Base-by-base conservation (phyloP, 495 filamentous ascomycete genomes). In the Staphylotrichum longicolle region DNA sequence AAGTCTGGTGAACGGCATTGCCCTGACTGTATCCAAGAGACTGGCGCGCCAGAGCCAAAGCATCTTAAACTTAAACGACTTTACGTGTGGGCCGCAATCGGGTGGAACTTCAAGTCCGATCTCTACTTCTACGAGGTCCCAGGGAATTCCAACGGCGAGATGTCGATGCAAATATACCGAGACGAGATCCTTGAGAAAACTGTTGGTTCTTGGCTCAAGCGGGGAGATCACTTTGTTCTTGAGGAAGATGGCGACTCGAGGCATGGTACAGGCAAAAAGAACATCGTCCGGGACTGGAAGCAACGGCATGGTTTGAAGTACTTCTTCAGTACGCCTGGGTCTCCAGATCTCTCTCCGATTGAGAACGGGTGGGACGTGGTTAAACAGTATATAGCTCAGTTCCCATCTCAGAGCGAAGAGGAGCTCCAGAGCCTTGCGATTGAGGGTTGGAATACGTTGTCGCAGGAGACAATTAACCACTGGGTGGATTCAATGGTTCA, bases 181-280 rank as follows among this genome's bases (percentile, higher is more conserved):
- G 49, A 52, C 14, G 5, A 52, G 5, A 52, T 52, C 33, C 32
- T 52, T 3, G 14, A 52, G 15, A 14, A 7, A 9, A 6, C 41
- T 3, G 51, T 54, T 5, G 51, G 30, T 37, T 4, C 6, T 2
- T 54, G 51, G 51, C 35, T 54, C 4, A 1, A 2, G 14, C 3
- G 0, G 9, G 35, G 51, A 5, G 1, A 30, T 30, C n/a, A 7
- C 1, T 54, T 54, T 41, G 51, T 54, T 2, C 7, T 54, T 4
- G 51, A 54, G 37, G 51, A 54, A 12, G 51, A 54, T 6, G 30
- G 12, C 35, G 51, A 54, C 9, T 54, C 37, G 27, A 37, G 35
- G 4, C 12, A 54, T 32, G 35, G 51, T 14, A 27, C 20, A 41
- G 37, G 51, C 2, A 39, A 39, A 5, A 54, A 41, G 51, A 53